Evolutionary conservation across 768 basidiomycete genomes (phyloP), one percentile per base, ranked within the genome.

Genomic region (Coprinopsis sp.): DNA sequence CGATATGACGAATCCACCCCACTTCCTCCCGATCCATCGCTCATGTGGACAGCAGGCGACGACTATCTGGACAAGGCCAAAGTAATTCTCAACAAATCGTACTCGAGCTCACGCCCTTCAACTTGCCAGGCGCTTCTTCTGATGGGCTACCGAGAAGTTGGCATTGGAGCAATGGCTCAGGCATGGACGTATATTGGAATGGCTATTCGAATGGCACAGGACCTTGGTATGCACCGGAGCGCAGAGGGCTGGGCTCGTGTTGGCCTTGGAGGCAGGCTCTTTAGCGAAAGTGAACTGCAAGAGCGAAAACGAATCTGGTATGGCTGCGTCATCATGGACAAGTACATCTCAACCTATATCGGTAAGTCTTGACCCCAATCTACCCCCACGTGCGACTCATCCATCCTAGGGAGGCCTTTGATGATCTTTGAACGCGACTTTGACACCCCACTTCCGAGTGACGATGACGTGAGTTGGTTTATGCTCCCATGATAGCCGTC

Each of bases 161-260:
- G 91, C 2, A 87, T 91, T 49, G 91, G 88, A 36, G 81, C 87
- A 14, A 94, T 92, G 90, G 84, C 85, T 6, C 80, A 85, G 62
- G 84, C 87, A 25, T 94, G 91, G 91, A 76, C 82, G 8, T 90
- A 85, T 58, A 77, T 82, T 16, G 90, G 91, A 10, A 87, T 90
- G 84, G 90, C 86, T 0, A 82, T 93, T 29, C 77, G 91, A n/a
- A 91, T 93, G 89, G 89, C 89, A 13, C 89, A 90, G 64, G 89
- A 91, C 63, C 63, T 91, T 45, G 89, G 89, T 6, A 78, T 91
- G 76, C 89, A 91, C 57, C 76, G 87, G 28, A 76, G 74, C 53
- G 85, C 90, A 24, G 88, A 91, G 58, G 79, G 81, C 23, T 91
- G 89, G 88, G 75, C 76, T 16, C 65, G 81, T 22, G 76, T 61